These are phyloP conservation scores for Roridomyces roridus DNA, from an alignment of 768 basidiomycete genomes.

Conservation along the genomic window DNA sequence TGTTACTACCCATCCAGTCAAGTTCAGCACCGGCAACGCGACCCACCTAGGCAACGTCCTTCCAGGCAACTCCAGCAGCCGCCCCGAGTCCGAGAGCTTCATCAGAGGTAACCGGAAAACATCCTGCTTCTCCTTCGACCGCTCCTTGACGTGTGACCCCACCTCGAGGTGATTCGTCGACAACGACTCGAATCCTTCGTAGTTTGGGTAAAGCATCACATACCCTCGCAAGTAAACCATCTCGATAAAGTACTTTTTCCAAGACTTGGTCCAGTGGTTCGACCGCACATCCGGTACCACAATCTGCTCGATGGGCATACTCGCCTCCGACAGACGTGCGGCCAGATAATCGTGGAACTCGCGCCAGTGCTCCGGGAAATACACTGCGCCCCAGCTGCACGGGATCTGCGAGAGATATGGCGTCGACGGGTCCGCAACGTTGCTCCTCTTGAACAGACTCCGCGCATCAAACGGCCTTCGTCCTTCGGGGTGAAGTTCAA, in stretches of 20 bases:
- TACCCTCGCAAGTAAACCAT: conserved; percentile 82
- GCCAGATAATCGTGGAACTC: conserved; percentile 84
- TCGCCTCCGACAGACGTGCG: conserved; percentile 64
- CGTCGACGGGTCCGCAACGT: conserved; percentile 50
- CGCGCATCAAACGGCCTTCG: conserved; percentile 73
- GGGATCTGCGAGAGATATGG: conserved; percentile 89
- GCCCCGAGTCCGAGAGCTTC: conserved; percentile 41
- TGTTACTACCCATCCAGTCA: conserved; percentile 50
- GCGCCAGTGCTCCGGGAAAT: conserved; percentile 89
- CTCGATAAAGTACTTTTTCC: conserved; percentile 93
- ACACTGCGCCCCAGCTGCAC: conserved; percentile 91
- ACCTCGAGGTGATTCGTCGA: conserved; percentile 93
- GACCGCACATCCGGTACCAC: conserved; percentile 82
- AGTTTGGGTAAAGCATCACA: conserved; percentile 92
- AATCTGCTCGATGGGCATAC: conserved; percentile 43
- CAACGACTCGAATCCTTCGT: conserved; percentile 67
- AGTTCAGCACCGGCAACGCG: conserved; percentile 71
- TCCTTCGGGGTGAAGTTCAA: conserved; percentile 74
- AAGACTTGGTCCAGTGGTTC: conserved; percentile 80
- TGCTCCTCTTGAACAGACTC: conserved; percentile 52
- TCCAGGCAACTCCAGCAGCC: conserved; percentile 66
- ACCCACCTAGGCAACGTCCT: conserved; percentile 56
- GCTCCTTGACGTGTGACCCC: conserved; percentile 77
- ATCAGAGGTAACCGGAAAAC: conserved; percentile 78
- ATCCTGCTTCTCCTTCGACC: conserved; percentile 62